These are phyloP conservation scores for Arthroderma uncinatum DNA, from an alignment of 2,329 filamentous ascomycete genomes.

Conservation along the genomic window DNA sequence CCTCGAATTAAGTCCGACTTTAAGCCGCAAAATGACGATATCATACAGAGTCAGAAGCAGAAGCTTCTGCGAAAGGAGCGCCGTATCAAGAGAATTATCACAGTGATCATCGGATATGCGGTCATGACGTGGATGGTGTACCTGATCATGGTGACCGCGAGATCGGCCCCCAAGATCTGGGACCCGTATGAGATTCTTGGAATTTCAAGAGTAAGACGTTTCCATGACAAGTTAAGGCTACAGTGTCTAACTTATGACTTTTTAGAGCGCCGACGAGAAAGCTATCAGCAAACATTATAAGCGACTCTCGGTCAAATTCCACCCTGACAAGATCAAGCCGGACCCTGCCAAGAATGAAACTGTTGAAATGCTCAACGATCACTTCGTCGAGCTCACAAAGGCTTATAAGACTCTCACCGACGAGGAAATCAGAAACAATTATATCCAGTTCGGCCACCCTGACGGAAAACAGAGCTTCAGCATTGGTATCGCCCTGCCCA, in stretches of 20 bases:
- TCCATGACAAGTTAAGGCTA: not conserved
- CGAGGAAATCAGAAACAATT: slow-evolving; percentile 95
- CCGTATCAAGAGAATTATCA: slow-evolving; percentile 70
- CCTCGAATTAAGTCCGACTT: slow-evolving; percentile 73
- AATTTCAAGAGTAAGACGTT: slow-evolving; percentile 57
- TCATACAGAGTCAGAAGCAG: slow-evolving; percentile 70
- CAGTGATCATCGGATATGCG: slow-evolving; percentile 66
- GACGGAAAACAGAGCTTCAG: slow-evolving; percentile 98
- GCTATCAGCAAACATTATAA: slow-evolving; percentile 88
- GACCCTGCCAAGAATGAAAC: slow-evolving; percentile 85
- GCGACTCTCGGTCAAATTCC: slow-evolving; percentile 69
- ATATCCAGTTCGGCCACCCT: slow-evolving; percentile 86
- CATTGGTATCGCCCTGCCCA: slow-evolving; percentile 90
- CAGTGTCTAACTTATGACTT: slow-evolving; percentile 2
- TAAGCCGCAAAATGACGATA: slow-evolving; percentile 67
- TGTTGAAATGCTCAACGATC: slow-evolving; percentile 66
- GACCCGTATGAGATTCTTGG: slow-evolving; percentile 94
- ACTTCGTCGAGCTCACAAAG: slow-evolving; percentile 92
- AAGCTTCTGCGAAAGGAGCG: slow-evolving; percentile 85
- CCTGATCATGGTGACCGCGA: slow-evolving; percentile 69
- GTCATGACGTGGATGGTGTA: slow-evolving; percentile 86
- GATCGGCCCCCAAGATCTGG: slow-evolving; percentile 67
- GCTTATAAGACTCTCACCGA: slow-evolving; percentile 97
- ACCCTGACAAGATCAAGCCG: slow-evolving; percentile 84
- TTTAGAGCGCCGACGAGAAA: slow-evolving; percentile 68